Base-by-base conservation (phyloP, 768 basidiomycete species). In the Mycena vitilis region DNA sequence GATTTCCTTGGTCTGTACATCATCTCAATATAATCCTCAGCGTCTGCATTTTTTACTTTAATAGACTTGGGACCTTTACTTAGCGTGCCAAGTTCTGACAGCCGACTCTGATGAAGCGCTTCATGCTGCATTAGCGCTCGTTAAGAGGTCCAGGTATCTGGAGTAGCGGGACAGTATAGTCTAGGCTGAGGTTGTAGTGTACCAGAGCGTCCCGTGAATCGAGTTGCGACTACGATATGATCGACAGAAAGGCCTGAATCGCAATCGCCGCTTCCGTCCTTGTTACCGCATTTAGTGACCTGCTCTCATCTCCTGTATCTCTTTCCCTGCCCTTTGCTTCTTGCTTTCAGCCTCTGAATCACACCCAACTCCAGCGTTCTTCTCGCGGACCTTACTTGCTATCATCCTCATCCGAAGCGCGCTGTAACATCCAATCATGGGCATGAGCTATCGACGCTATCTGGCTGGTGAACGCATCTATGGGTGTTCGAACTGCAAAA, bases 371-470 rank as follows among this genome's bases (percentile, higher is more conserved):
- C 37, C 37, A 54, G 54, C 36, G 54, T 38, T 36, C 25, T 57
- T 37, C 55, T 25, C 47, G 47, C 48, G 48, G 59, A 36, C 18
- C 82, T 60, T 86, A 84, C 23, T 83, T 83, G n/a, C 83, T 30
- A 30, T 30, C 60, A 34, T 34, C 60, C 51, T 63, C 70, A 59
- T 42, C 53, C 60, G 20, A 67, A 67, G 66, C 30, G 48, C 66
- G 25, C 52, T 59, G 54, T 65, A 60, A 62, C 30, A 51, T 65
- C 65, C 73, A 48, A 75, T 68, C 70, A 96, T 96, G 95, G 95
- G 95, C 76, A 91, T 95, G 90, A 92, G 87, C 75, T 95, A 94
- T 80, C 91, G 93, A 76, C 90, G 89, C 65, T 96, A 95, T 82
- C 91, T 96, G 71, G 84, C 89, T 56, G 93, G 93, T 52, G 90